Evolutionary conservation across 2,329 filamentous ascomycete genomes (phyloP).

Genomic region (Colletotrichum orchidophilum): DNA sequence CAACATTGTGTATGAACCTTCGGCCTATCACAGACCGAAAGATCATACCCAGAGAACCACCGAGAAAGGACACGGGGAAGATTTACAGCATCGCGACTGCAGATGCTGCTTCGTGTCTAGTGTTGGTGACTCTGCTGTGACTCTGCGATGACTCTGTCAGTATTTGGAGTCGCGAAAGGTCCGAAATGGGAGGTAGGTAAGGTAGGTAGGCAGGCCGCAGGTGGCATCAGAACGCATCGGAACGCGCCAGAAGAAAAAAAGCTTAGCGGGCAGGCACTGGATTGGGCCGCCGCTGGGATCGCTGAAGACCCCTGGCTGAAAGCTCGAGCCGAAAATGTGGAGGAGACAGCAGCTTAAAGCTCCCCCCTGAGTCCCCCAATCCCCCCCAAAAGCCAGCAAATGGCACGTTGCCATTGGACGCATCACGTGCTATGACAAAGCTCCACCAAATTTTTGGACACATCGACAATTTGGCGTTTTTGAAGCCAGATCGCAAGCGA

Average conservation of each 20-base stretch:
- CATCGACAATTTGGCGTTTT: slow-evolving; percentile 52
- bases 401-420: not conserved
- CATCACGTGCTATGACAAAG: slow-evolving; percentile 42
- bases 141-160: not conserved
- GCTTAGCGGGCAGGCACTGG: slow-evolving; percentile 16
- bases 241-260: slow-evolving; percentile 27
- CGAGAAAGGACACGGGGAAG: slow-evolving; percentile 11
- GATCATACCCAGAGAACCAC: slow-evolving; percentile 21
- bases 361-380: not conserved
- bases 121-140: not conserved
- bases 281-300: slow-evolving; percentile 7
- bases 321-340: slow-evolving; percentile 2
- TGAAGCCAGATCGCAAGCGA: slow-evolving; percentile 54
- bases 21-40: slow-evolving; percentile 22
- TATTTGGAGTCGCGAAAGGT: no score
- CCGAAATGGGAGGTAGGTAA: not conserved
- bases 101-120: slow-evolving; percentile 13
- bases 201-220: no score
- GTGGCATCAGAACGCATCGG: slow-evolving; percentile 31
- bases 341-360: not conserved
- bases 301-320: slow-evolving; percentile 19
- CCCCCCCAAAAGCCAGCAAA: not conserved
- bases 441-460: slow-evolving; percentile 52
- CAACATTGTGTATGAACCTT: slow-evolving; percentile 38
- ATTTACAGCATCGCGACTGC: slow-evolving; percentile 9